These are phyloP conservation scores for Limnanthes douglasii DNA, from an alignment of 345 rosid species.

Conservation along the genomic window DNA sequence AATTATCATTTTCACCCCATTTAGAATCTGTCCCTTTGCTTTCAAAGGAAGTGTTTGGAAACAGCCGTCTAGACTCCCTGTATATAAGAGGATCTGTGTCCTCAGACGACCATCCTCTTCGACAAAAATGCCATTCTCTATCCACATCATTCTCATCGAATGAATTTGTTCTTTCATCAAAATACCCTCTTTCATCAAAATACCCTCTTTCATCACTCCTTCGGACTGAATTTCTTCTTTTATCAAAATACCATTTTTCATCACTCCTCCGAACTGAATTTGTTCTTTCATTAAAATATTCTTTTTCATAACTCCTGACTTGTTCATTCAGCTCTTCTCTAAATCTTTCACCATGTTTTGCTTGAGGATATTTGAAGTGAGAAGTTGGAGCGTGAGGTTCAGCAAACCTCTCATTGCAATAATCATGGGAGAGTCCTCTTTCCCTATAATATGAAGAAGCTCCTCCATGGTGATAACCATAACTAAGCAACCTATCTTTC, in stretches of 20 bases:
- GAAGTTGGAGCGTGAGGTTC: conserved; percentile 10
- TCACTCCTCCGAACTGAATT: conserved; percentile 12
- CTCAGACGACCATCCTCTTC: conserved; percentile 7
- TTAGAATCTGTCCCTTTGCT: conserved; percentile 10
- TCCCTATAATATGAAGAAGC: conserved; percentile 12
- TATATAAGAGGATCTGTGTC: conserved; percentile 13
- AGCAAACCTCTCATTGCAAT: conserved; percentile 13
- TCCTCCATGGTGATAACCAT: conserved; percentile 11
- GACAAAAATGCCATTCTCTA: conserved; percentile 10
- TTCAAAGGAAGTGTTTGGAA: conserved; percentile 12
- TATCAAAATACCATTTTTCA: conserved; percentile 9
- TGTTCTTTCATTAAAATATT: conserved; percentile 12
- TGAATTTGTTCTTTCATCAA: conserved; percentile 10
- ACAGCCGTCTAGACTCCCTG: conserved; percentile 12
- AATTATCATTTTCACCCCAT: conserved; percentile 14
- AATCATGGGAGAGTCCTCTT: conserved; percentile 9
- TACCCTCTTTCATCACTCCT: too few species aligned
- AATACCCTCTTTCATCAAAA: conserved; percentile 13
- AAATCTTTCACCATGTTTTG: conserved; percentile 11
- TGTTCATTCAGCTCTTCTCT: conserved; percentile 14
- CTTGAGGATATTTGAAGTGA: conserved; percentile 5
- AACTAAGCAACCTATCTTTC: conserved; percentile 12
- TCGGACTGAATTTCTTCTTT: too few species aligned
- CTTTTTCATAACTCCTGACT: conserved; percentile 13
- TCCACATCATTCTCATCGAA: conserved; percentile 13